Evolutionary conservation across 768 basidiomycete genomes (phyloP).

Genomic region (Psilocybe sp.): DNA sequence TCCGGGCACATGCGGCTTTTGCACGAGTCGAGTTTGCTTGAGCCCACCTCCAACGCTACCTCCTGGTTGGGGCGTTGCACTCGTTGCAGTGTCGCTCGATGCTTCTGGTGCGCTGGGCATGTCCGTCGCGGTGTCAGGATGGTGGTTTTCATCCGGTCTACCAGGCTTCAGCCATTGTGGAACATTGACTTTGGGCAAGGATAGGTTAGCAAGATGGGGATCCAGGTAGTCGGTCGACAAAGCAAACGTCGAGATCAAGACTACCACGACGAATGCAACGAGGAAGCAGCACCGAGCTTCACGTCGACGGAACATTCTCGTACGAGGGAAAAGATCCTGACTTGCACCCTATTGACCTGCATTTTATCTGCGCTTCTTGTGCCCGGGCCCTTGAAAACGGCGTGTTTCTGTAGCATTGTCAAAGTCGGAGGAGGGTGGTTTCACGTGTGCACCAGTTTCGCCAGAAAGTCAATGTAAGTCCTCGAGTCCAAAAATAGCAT

Average conservation of each 20-base stretch:
- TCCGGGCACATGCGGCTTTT: slow-evolving; percentile 48
- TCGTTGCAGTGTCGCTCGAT: not conserved
- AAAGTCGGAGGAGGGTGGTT: no score
- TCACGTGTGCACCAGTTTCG: no score
- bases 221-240: slow-evolving; percentile 1
- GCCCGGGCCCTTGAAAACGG: no score
- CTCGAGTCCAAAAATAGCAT: no score
- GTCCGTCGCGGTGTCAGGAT: not conserved
- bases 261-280: not conserved
- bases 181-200: slow-evolving; percentile 4
- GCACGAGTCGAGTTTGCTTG: slow-evolving; percentile 23
- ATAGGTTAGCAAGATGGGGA: not conserved
- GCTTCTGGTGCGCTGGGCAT: not conserved
- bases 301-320: slow-evolving; percentile 5
- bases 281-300: slow-evolving; percentile 5
- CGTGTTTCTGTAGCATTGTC: no score
- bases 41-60: not conserved
- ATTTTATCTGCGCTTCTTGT: no score
- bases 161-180: slow-evolving; percentile 4
- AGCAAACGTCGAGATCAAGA: not conserved
- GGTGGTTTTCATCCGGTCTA: not conserved
- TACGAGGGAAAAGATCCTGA: not conserved
- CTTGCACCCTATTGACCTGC: not conserved
- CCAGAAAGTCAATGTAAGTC: no score
- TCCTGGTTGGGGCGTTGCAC: not conserved